phyloP scores from a whole-genome alignment of 2,329 filamentous ascomycete species.

The Seiridium cupressi region DNA sequence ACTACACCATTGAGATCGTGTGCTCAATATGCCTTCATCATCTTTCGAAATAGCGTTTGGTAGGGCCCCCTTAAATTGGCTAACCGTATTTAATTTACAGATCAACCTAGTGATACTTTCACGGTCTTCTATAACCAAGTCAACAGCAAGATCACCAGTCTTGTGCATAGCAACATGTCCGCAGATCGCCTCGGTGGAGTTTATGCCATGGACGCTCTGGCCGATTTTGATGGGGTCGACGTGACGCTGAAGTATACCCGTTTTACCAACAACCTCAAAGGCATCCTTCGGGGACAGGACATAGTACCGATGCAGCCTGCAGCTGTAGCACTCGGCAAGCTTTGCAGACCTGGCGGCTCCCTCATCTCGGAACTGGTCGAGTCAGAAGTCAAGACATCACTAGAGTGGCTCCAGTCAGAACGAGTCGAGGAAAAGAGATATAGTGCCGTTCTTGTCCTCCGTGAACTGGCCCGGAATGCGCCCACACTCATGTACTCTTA shows the following conservation, averaged over 20 bases:
- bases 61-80: neutral
- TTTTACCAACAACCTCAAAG: constrained; percentile 87
- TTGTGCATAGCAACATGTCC: constrained; percentile 82
- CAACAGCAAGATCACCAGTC: constrained; percentile 54
- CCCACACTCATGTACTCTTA: constrained; percentile 95
- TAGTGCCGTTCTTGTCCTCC: constrained; percentile 85
- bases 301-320: constrained; percentile 87
- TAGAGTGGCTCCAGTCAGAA: constrained; percentile 96
- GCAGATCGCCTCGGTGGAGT: constrained; percentile 89
- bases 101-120: constrained; percentile 81
- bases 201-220: constrained; percentile 85
- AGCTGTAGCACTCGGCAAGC: constrained; percentile 81
- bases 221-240: constrained; percentile 96
- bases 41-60: too few relatives aligned
- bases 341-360: constrained; percentile 89
- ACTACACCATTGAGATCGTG: neutral
- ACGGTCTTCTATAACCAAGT: constrained; percentile 53
- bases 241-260: constrained; percentile 89
- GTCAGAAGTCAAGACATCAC: constrained; percentile 90
- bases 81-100: constrained; percentile 36
- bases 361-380: constrained; percentile 95
- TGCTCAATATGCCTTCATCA: neutral
- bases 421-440: constrained; percentile 91
- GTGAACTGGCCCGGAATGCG: constrained; percentile 88
- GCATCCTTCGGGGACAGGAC: constrained; percentile 86